Evolutionary conservation across 805 yeast genomes (phyloP).

Genomic region (Candida takata): DNA sequence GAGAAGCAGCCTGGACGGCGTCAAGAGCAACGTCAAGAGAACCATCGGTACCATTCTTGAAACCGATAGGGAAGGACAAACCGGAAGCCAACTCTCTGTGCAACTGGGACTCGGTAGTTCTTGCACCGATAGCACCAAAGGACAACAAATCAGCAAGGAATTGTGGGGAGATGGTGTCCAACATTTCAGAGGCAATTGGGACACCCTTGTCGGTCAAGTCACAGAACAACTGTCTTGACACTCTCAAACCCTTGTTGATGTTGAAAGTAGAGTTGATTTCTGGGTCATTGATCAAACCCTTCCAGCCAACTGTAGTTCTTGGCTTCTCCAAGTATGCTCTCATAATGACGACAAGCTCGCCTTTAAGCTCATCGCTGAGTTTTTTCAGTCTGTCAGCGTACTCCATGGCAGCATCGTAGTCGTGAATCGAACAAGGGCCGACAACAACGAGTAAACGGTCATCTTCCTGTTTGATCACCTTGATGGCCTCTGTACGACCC

Average conservation of each 20-base stretch:
- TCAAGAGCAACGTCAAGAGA: slow-evolving; percentile 87
- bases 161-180: slow-evolving; percentile 97
- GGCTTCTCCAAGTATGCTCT: slow-evolving; percentile 98
- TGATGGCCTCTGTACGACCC: slow-evolving; percentile 76
- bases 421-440: slow-evolving; percentile 97
- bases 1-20: slow-evolving; percentile 87
- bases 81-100: slow-evolving; percentile 98
- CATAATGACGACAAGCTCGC: slow-evolving; percentile 83
- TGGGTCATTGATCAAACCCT: slow-evolving; percentile 95
- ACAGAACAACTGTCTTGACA: slow-evolving; percentile 77
- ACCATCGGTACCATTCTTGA: slow-evolving; percentile 98
- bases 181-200: slow-evolving; percentile 97
- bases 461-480: slow-evolving; percentile 64
- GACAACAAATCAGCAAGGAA: slow-evolving; percentile 84
- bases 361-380: slow-evolving; percentile 61
- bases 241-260: slow-evolving; percentile 88
- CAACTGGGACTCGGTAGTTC: slow-evolving; percentile 96
- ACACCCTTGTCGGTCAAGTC: slow-evolving; percentile 72
- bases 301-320: slow-evolving; percentile 99
- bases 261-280: slow-evolving; percentile 88
- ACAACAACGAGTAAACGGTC: slow-evolving; percentile 85
- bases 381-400: slow-evolving; percentile 67
- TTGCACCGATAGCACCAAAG: slow-evolving; percentile 97
- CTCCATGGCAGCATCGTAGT: slow-evolving; percentile 80
- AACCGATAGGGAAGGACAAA: slow-evolving; percentile 96